Conservation (phyloP, 352 stramenopile species). For the Pythium volutum region DNA sequence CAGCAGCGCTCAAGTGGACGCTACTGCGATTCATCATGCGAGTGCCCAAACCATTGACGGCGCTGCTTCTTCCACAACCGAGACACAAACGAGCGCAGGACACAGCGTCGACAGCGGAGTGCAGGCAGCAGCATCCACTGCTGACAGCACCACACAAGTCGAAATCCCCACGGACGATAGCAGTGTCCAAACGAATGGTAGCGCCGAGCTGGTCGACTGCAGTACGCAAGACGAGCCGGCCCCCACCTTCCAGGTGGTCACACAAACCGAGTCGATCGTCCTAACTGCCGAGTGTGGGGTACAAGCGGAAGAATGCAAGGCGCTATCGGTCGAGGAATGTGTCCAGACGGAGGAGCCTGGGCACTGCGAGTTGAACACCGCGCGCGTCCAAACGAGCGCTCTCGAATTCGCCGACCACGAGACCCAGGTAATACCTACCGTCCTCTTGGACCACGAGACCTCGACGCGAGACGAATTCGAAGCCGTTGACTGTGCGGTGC, state of each 20-base stretch:
- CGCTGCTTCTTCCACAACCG: neutral
- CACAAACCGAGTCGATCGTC: neutral
- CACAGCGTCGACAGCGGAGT: neutral
- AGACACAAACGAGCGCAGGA: neutral
- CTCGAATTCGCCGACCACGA: neutral
- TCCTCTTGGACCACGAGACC: neutral
- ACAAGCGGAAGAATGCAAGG: neutral
- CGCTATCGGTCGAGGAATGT: neutral
- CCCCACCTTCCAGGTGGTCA: neutral
- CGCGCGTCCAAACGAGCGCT: neutral
- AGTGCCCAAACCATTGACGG: neutral
- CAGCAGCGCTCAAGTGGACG: neutral
- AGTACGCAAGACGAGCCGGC: neutral
- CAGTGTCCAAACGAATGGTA: neutral
- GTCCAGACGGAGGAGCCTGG: slow-evolving; percentile 3
- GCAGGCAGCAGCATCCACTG: neutral
- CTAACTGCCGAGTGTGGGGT: neutral
- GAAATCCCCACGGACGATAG: neutral
- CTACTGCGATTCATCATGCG: neutral
- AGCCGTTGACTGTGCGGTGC: neutral
- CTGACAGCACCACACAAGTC: neutral
- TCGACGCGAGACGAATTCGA: neutral
- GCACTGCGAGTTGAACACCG: neutral
- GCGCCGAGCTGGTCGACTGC: neutral
- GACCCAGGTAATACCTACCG: neutral